A percentile compares a stretch with the other conserved stretches of the same genome.
Evolutionary conservation across 2,329 filamentous ascomycete genomes (phyloP).

Genomic region (Pseudocercospora eumusae): DNA sequence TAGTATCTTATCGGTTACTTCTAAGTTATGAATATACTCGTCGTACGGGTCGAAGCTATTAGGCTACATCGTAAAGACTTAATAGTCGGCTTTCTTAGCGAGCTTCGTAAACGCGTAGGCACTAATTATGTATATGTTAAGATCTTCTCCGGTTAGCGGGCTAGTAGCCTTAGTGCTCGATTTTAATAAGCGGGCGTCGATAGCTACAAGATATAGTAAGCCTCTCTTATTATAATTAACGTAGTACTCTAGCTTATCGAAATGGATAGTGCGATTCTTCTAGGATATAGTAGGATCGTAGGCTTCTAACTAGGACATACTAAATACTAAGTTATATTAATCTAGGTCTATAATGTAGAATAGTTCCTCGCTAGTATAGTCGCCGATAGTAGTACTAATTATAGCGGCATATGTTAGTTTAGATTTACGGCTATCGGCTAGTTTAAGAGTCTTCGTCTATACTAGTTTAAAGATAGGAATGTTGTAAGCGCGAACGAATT

Average conservation of each 20-base stretch:
- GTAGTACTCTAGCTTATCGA: background rate
- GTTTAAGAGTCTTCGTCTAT: background rate
- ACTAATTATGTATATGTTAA: background rate
- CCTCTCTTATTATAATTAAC: no score
- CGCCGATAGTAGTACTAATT: background rate
- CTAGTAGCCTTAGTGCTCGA: no score
- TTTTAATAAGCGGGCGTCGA: no score
- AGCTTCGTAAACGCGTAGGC: background rate
- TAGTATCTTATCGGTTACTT: no score
- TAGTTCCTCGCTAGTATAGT: background rate
- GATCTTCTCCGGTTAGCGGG: no score
- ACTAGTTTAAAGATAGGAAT: background rate
- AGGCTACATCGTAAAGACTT: background rate
- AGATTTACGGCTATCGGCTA: background rate
- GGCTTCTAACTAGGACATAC: background rate
- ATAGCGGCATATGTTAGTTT: background rate
- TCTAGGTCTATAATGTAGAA: background rate
- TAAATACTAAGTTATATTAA: background rate
- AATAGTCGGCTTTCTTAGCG: background rate
- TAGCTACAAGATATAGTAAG: no score
- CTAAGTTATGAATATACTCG: no score
- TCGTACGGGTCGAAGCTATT: background rate
- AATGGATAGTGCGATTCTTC: background rate
- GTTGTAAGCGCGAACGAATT: background rate
- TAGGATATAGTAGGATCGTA: background rate